Conservation (phyloP, 2,329 filamentous ascomycete species). For the Fusarium pseudograminearum region DNA sequence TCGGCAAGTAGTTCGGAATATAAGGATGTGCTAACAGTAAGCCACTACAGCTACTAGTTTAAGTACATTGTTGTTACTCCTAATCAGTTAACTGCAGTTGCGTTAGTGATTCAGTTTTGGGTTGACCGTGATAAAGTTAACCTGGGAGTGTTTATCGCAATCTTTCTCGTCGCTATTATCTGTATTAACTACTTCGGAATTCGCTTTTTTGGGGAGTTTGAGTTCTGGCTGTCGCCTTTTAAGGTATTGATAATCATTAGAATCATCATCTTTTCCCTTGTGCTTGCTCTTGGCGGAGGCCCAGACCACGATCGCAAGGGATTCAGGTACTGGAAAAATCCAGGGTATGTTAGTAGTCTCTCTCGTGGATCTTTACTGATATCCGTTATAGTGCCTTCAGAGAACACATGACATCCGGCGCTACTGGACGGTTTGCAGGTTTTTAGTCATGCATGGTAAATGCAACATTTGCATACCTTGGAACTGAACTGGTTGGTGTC, state of each 20-base stretch:
- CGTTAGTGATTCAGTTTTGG: slow-evolving; percentile 85
- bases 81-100: slow-evolving; percentile 85
- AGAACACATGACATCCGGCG: no score
- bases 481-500: no score
- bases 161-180: slow-evolving; percentile 73
- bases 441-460: no score
- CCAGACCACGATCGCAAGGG: no score
- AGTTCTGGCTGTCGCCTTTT: slow-evolving; percentile 73
- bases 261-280: slow-evolving; percentile 73
- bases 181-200: slow-evolving; percentile 78
- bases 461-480: no score
- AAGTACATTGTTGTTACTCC: slow-evolving; percentile 89
- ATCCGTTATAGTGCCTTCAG: no score
- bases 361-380: no score
- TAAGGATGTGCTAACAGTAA: slow-evolving; percentile 14
- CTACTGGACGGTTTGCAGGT: no score
- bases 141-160: slow-evolving; percentile 82
- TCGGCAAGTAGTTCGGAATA: not conserved
- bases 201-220: slow-evolving; percentile 74
- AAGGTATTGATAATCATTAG: slow-evolving; percentile 76
- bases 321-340: no score
- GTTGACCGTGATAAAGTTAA: slow-evolving; percentile 73
- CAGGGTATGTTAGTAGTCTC: no score
- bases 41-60: slow-evolving; percentile 66
- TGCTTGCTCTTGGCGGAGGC: no score